Evolutionary conservation across 148 eudicot species (phyloP), one percentile per base, ranked within the genome.

Genomic region (Amaranthus hypochondriacus): DNA sequence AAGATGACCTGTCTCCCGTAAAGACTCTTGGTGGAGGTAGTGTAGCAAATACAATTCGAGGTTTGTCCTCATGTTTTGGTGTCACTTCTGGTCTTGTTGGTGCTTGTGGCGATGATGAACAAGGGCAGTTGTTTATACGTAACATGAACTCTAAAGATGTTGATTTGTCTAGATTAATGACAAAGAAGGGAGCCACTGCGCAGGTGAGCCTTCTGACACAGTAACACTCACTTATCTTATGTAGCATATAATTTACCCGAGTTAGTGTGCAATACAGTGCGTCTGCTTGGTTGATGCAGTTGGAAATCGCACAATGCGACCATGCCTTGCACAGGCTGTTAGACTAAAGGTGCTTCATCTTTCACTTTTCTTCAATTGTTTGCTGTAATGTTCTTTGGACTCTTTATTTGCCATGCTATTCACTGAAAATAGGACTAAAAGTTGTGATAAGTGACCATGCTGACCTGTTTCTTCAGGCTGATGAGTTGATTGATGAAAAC

Each of bases 221-320:
- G 3, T 46, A 7, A 49, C 69, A 57, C 18, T 4, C 59, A 43
- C 48, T 42, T 59, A 28, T 52, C 12, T 50, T 55, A 49, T 57
- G 53, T 57, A 53, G 9, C 14, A 4, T 46, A 57, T 63, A 8
- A 62, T 51, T 51, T 9, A 8, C 28, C 5, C 15, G 69, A 64
- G 50, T 28, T 75, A 11, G 52, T 64, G 62, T 70, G 70, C 72
- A 44, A 65, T 75, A 61, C 89, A 95, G 99, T 95, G 99, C 76
- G 91, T 95, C 77, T 95, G 99, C 85, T 82, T 95, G 78, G 99
- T 95, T 74, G 99, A 95, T 85, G 91, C 77, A 70, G 70, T 79
- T 77, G 99, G 94, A 2, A 90, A 95, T 64, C 93, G 99, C 50
- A 95, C 99, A 5, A 95, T 95, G 99, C 84, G 99, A 66, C 97